These are phyloP conservation scores for Carpinus fangiana DNA, from an alignment of 306 rosid species.

Conservation along the genomic window DNA sequence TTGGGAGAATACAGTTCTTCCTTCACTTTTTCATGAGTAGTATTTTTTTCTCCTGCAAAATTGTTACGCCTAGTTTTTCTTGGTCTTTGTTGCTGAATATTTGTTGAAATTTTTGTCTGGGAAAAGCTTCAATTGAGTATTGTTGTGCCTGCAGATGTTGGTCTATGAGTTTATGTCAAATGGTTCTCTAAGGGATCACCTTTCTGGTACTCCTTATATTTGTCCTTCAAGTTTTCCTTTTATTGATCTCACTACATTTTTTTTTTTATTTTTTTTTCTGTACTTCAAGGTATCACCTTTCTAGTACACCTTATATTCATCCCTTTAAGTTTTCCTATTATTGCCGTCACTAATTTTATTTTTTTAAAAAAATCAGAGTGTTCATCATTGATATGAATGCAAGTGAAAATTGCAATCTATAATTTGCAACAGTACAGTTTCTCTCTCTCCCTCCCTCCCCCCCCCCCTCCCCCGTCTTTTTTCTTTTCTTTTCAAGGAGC, in stretches of 20 bases:
- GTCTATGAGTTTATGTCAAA: conserved; percentile 90
- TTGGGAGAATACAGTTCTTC: conserved; percentile 2
- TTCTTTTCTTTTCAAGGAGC: too few species aligned
- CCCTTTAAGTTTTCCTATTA: too few species aligned
- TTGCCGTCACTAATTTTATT: too few species aligned
- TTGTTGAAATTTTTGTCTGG: conserved; percentile 3
- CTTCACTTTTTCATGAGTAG: neutral
- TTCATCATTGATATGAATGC: too few species aligned
- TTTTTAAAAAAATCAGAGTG: too few species aligned
- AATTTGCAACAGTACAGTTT: too few species aligned
- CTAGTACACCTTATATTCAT: too few species aligned
- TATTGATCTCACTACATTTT: conserved; percentile 1
- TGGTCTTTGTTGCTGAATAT: conserved; percentile 4
- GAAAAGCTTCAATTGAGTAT: conserved; percentile 13
- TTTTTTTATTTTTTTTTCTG: conserved; percentile 1
- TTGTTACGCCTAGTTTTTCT: neutral
- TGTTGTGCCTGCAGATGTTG: conserved; percentile 78
- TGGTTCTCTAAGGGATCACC: conserved; percentile 89
- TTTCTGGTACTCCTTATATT: conserved; percentile 61
- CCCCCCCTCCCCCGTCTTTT: too few species aligned
- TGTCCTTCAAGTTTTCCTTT: conserved; percentile 7
- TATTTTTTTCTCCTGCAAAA: neutral
- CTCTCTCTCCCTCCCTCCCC: too few species aligned
- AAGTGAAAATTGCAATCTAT: neutral
- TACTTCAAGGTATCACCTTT: too few species aligned